Conservation (phyloP, 306 rosid genomes). For the Prunus davidiana region DNA sequence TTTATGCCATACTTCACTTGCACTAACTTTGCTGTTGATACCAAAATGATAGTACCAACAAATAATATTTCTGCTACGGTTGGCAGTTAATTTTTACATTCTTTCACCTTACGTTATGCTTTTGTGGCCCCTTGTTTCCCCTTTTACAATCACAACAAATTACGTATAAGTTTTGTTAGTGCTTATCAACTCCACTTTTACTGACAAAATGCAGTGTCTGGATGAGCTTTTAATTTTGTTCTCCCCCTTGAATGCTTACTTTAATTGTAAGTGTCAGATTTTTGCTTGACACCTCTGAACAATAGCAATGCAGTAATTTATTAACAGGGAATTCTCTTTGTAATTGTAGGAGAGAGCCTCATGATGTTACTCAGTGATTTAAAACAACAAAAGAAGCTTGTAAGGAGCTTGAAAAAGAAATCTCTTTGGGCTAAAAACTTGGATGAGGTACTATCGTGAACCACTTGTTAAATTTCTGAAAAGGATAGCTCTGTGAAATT, state of each 20-base stretch:
- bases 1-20: conserved; percentile 4
- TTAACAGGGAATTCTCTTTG: conserved; percentile 30
- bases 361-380: conserved; percentile 71
- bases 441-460: conserved; percentile 68
- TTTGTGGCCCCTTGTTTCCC: background rate
- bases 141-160: background rate
- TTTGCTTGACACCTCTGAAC: conserved; percentile 11
- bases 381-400: conserved; percentile 78
- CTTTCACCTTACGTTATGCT: background rate
- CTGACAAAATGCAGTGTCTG: background rate
- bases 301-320: conserved; percentile 16
- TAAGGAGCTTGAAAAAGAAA: conserved; percentile 78
- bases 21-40: background rate
- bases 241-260: conserved; percentile 7
- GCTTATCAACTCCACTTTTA: background rate
- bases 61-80: no score
- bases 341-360: conserved; percentile 75
- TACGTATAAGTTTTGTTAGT: background rate
- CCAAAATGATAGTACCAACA: no score
- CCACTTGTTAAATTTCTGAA: conserved; percentile 8
- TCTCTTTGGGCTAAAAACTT: conserved; percentile 83
- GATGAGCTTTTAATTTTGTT: conserved; percentile 8
- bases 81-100: background rate
- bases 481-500: conserved; percentile 1
- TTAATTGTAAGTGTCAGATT: conserved; percentile 8